Evolutionary conservation across 1,139 yeast genomes (phyloP).

Genomic region (Lodderomyces beijingensis): DNA sequence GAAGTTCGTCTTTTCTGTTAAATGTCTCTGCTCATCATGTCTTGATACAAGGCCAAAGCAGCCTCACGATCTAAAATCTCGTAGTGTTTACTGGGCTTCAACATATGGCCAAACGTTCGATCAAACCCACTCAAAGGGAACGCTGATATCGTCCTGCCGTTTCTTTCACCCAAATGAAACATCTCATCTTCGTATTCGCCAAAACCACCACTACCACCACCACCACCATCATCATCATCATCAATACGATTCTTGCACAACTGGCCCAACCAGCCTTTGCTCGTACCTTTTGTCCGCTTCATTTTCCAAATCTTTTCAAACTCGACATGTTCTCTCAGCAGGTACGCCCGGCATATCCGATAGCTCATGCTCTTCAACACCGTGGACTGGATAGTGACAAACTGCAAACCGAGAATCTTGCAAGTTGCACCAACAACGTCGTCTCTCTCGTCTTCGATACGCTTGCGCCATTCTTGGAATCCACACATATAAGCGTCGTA

Average conservation of each 20-base stretch:
- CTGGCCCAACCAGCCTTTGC: slow-evolving; percentile 9
- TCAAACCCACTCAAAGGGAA: slow-evolving; percentile 7
- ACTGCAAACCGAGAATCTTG: slow-evolving; percentile 6
- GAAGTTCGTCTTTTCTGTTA: no score
- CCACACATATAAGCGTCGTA: background rate
- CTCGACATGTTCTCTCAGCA: slow-evolving; percentile 4
- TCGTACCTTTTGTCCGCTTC: slow-evolving; percentile 5
- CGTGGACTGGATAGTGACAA: slow-evolving; percentile 6
- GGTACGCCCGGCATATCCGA: slow-evolving; percentile 4
- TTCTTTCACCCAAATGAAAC: no score
- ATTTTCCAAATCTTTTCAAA: slow-evolving; percentile 4
- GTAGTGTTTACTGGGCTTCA: slow-evolving; percentile 7
- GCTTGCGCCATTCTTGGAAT: background rate
- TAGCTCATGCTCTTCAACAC: slow-evolving; percentile 5
- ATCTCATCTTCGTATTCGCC: background rate
- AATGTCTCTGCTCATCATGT: background rate
- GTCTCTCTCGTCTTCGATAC: background rate
- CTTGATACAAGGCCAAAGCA: slow-evolving; percentile 3
- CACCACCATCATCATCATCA: slow-evolving; percentile 1
- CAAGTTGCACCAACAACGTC: background rate
- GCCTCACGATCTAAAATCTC: slow-evolving; percentile 4
- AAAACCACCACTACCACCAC: background rate
- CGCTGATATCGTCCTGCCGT: slow-evolving; percentile 3
- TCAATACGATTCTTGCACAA: slow-evolving; percentile 6
- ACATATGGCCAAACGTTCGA: slow-evolving; percentile 7